A percentile compares a stretch with the other conserved stretches of the same genome.
Evolutionary conservation across 768 basidiomycete genomes (phyloP).

Genomic region (Boletus bicolor): DNA sequence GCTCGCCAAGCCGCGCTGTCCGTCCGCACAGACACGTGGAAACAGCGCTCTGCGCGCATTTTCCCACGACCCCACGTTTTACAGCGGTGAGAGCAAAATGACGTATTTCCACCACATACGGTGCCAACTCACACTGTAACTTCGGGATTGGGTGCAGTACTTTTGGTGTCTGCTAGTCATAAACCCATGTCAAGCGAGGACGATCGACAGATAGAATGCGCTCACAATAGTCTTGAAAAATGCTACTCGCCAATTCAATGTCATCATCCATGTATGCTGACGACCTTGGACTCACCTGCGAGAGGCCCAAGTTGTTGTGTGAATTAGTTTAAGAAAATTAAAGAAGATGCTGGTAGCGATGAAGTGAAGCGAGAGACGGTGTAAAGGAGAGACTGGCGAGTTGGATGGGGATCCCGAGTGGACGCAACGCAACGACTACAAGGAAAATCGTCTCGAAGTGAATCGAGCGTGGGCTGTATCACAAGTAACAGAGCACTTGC

Average conservation of each 20-base stretch:
- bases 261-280: constrained; percentile 1
- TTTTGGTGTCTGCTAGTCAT: constrained; percentile 7
- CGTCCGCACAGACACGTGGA: constrained; percentile 14
- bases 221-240: constrained; percentile 17
- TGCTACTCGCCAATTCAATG: constrained; percentile 6
- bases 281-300: constrained; percentile 16
- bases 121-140: constrained; percentile 23
- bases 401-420: constrained; percentile 23
- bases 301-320: constrained; percentile 7
- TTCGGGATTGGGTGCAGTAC: background rate
- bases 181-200: constrained; percentile 3
- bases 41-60: constrained; percentile 12
- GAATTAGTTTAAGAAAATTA: constrained; percentile 23
- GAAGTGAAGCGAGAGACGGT: constrained; percentile 29
- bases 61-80: constrained; percentile 44
- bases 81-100: constrained; percentile 31
- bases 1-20: background rate
- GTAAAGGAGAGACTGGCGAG: constrained; percentile 37
- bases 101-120: constrained; percentile 21
- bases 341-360: constrained; percentile 15
- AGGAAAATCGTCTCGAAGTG: constrained; percentile 48
- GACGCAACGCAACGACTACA: constrained; percentile 28
- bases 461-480: constrained; percentile 45
- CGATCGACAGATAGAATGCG: background rate
- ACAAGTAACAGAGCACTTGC: constrained; percentile 24